Evolutionary conservation across 2,329 filamentous ascomycete genomes (phyloP), one percentile per base, ranked within the genome.

Genomic region (Xylaria arbuscula): DNA sequence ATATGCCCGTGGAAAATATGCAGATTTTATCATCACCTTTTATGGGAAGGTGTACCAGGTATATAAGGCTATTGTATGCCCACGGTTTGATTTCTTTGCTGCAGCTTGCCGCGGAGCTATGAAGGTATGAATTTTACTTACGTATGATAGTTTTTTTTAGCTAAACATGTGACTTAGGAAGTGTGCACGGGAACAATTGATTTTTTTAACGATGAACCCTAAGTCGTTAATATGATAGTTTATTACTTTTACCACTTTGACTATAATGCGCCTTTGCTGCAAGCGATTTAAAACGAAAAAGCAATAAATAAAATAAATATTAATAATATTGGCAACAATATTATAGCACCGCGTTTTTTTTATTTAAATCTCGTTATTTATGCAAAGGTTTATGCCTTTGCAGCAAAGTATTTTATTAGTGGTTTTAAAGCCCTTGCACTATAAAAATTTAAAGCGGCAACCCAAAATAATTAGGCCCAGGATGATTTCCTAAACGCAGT

Each of bases 201-300:
- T 47, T 40, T 58, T 5, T 24, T 40, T 10, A 9, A 58, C 32
- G 22, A 58, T 32, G 38, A 58, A 6, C 40, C 55, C 24, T 3
- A 47, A 6, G 22, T 32, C 17, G 22, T 58, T 19, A 40, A 58
- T 5, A 28, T 45, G 13, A 58, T 58, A 40, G 10, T 47, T 19
- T n/a, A 34, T 45, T 58, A 34, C 38, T 47, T 58, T 17, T 47
- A 58, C 17, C 40, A 58, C 42, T 17, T 45, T 7, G 17, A 45
- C 42, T 45, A 45, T 6, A 9, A 45, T 15, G 8, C 42, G 42
- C 42, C 42, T 45, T n/a, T 17, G 6, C 15, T 15, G 17, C 17
- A 45, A 8, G 42, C 17, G 19, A 15, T 45, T 17, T 8, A 45
- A 45, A 17, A 45, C 15, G 42, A n/a, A 2, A 17, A 45, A 3